These are phyloP conservation scores for Pseudogymnoascus destructans DNA, from an alignment of 2,329 filamentous ascomycete species.

Conservation along the genomic window DNA sequence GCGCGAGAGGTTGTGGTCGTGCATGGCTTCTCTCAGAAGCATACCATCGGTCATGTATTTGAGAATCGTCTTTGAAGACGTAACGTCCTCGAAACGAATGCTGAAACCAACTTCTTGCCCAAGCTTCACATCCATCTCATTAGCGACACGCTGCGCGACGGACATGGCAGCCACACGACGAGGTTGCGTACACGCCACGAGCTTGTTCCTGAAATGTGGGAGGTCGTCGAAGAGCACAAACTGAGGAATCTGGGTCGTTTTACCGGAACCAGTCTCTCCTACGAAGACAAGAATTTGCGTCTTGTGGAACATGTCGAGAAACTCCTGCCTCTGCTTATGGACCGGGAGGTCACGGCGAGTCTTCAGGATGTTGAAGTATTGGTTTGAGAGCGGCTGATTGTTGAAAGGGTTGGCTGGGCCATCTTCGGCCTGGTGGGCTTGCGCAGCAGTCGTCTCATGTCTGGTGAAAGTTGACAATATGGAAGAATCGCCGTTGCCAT, in stretches of 20 bases:
- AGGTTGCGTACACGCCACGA: conserved; percentile 94
- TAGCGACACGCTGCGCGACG: conserved; percentile 91
- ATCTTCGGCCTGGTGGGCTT: conserved; percentile 65
- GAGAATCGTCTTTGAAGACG: conserved; percentile 73
- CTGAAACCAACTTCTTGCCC: conserved; percentile 96
- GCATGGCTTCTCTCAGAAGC: conserved; percentile 90
- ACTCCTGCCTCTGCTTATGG: conserved; percentile 86
- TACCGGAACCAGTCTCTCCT: conserved; percentile 97
- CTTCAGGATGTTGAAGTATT: conserved; percentile 85
- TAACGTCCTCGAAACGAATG: conserved; percentile 96
- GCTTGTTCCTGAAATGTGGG: conserved; percentile 71
- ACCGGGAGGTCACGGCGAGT: conserved; percentile 77
- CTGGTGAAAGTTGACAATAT: conserved; percentile 55
- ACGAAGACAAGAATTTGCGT: conserved; percentile 97
- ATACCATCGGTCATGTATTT: conserved; percentile 99
- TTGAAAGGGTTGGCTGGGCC: conserved; percentile 78
- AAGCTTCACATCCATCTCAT: conserved; percentile 87
- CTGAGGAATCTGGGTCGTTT: conserved; percentile 97
- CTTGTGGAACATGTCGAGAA: conserved; percentile 82
- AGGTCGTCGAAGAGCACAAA: conserved; percentile 97
- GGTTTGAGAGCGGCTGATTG: conserved; percentile 57
- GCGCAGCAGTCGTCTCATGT: conserved; percentile 65
- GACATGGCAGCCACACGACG: conserved; percentile 98
- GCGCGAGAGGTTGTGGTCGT: conserved; percentile 79
- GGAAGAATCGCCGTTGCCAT: conserved; percentile 27